Evolutionary conservation across 139 green algal genomes (phyloP), one percentile per base, ranked within the genome.

Genomic region (Ettlia oleoabundans): DNA sequence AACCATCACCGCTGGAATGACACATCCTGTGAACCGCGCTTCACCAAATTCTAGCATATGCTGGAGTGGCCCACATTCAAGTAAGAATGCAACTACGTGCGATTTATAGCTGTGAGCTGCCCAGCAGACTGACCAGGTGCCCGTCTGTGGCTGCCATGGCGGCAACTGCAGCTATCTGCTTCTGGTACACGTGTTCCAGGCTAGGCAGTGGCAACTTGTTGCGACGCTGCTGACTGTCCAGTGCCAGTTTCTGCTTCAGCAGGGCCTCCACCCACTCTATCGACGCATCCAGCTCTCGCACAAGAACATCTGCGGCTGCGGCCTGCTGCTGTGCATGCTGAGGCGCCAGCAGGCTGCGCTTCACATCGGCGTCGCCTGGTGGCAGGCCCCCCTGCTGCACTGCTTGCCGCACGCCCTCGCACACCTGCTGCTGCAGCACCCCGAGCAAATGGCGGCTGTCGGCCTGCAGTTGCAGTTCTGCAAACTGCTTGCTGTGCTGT

Each of bases 181-280:
- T 26, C 22, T n/a, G 35, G 35, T 35, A 53, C 51, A 53, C 52
- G n/a, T 55, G 26, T 2, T 3, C 67, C 0, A 52, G 42, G 26
- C 18, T n/a, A 6, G 35, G 38, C 10, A 22, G 52, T 0, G 53
- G 18, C 47, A 42, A 30, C 33, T 64, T 64, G 24, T 76, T 38
- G 43, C 63, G 42, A 32, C 32, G 63, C 32, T 30, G 8, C 63
- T 76, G 43, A 32, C 62, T 53, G 30, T 43, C 66, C 22, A 82
- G 32, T 13, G 64, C 63, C 43, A 75, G 61, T 42, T 75, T 82
- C 42, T 82, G 32, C 32, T 72, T 64, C 33, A 82, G 77, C 64
- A 82, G 64, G 22, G 64, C 43, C 63, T 82, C 77, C 42, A 82
- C 32, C 77, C 77, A 82, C 3, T 38, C 64, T 9, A 82, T 75